Base-by-base conservation (phyloP, 2,329 filamentous ascomycete genomes). In the Alternaria atra region DNA sequence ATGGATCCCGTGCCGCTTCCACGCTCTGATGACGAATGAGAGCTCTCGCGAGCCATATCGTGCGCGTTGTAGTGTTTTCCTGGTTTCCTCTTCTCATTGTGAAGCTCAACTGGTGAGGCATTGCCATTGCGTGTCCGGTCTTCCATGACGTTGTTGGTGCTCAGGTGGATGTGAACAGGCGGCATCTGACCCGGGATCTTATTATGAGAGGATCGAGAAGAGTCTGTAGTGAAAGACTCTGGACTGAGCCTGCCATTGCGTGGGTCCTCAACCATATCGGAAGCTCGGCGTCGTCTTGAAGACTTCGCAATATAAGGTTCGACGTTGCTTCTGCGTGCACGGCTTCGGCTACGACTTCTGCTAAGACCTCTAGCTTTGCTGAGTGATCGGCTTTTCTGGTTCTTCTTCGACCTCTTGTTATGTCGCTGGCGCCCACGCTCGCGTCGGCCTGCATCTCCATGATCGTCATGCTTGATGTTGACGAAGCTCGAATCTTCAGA, bases 1-100 rank as follows among this genome's bases (percentile, higher is more conserved):
- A 63, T 64, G 9, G 68, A 72, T 8, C 60, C 63, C 1, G 68
- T 72, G 25, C 69, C 70, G 39, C 72, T 74, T 55, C 64, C 66
- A 6, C 64, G 56, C 23, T 68, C 60, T 46, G 52, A 65, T 2
- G 67, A 74, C n/a, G 58, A 59, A 9, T 34, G 27, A 5, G 55
- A 58, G 32, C 5, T 52, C 15, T 59, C 58, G 13, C 69, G 67
- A 8, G 68, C 69, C 59, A 70, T 67, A 6, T 59, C 54, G 20
- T 69, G 66, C 1, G 64, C 47, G 4, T 32, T 30, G 32, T 55
- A 56, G 7, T 53, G 44, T 5, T 63, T 67, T 17, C 61, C 61
- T 9, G 52, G 3, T 47, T 60, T 67, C 6, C 39, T 52, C 51
- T 63, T 55, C 23, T 64, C 56, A 3, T 61, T 65, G 2, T 59